A percentile compares a stretch with the other conserved stretches of the same genome.
These are phyloP conservation scores for Thelephora aurantiotincta DNA, from an alignment of 768 basidiomycete genomes.

Conservation along the genomic window DNA sequence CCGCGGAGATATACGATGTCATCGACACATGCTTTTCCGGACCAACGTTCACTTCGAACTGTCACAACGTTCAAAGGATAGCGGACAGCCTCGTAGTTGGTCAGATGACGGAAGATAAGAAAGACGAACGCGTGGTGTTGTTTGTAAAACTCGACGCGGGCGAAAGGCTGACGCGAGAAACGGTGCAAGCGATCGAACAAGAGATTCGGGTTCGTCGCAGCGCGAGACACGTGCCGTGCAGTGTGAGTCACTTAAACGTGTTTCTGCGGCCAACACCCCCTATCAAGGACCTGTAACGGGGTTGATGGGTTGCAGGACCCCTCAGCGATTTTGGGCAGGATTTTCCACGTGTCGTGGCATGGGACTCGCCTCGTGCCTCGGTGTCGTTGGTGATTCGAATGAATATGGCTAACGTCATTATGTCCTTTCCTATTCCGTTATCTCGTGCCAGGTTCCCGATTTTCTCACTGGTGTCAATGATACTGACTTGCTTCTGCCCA, in stretches of 20 bases:
- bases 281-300: slow-evolving; percentile 1
- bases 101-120: slow-evolving; percentile 45
- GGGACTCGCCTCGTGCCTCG: slow-evolving; percentile 6
- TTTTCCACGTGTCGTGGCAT: slow-evolving; percentile 1
- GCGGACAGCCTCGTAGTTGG: slow-evolving; percentile 60
- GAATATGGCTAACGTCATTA: too few species aligned
- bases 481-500: neutral
- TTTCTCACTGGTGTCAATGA: neutral
- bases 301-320: neutral
- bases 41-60: slow-evolving; percentile 21
- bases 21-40: slow-evolving; percentile 45
- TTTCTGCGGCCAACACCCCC: neutral
- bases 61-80: slow-evolving; percentile 28
- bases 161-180: slow-evolving; percentile 29
- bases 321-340: neutral
- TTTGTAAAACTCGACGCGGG: slow-evolving; percentile 54
- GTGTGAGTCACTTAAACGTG: slow-evolving; percentile 25
- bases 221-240: slow-evolving; percentile 65
- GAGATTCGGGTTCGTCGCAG: slow-evolving; percentile 51
- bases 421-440: too few species aligned
- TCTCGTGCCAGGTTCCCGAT: too few species aligned
- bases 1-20: slow-evolving; percentile 71
- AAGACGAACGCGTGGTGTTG: slow-evolving; percentile 64
- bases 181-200: slow-evolving; percentile 42
- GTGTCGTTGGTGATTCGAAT: slow-evolving; percentile 12